phyloP scores from a whole-genome alignment of 257 asterid genomes.

The Fraxinus excelsior region DNA sequence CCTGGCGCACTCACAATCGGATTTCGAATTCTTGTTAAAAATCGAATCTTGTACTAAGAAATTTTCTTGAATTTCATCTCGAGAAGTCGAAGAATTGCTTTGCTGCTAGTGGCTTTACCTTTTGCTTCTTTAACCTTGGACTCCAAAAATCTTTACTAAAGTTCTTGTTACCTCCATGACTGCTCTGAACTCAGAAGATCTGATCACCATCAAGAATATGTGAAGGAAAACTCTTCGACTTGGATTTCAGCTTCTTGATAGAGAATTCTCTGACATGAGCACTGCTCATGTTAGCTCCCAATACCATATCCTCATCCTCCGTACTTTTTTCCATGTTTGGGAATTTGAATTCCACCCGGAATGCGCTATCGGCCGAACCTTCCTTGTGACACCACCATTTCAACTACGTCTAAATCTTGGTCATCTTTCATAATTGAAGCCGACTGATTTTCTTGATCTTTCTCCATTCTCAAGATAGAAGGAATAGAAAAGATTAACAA shows the following conservation, averaged over 20 bases:
- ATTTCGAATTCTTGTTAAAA: too few species aligned
- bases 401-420: neutral
- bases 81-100: neutral
- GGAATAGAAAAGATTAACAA: too few species aligned
- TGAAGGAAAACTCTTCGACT: neutral
- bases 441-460: neutral
- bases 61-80: neutral
- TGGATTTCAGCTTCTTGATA: slow-evolving; percentile 27
- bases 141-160: neutral
- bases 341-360: slow-evolving; percentile 16
- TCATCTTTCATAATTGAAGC: neutral
- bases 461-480: too few species aligned
- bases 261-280: slow-evolving; percentile 59
- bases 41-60: too few species aligned
- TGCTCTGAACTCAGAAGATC: slow-evolving; percentile 2
- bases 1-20: too few species aligned
- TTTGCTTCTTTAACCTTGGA: too few species aligned
- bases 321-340: neutral
- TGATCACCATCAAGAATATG: neutral
- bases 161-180: slow-evolving; percentile 6
- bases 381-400: neutral
- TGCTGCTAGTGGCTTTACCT: neutral
- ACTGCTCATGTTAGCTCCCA: slow-evolving; percentile 82
- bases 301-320: slow-evolving; percentile 29
- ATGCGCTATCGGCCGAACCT: neutral